Percentiles rank a stretch among this genome's conserved stretches.
Conservation (phyloP, 1,284 basidiomycete genomes). For the Trichosporon sp. region DNA sequence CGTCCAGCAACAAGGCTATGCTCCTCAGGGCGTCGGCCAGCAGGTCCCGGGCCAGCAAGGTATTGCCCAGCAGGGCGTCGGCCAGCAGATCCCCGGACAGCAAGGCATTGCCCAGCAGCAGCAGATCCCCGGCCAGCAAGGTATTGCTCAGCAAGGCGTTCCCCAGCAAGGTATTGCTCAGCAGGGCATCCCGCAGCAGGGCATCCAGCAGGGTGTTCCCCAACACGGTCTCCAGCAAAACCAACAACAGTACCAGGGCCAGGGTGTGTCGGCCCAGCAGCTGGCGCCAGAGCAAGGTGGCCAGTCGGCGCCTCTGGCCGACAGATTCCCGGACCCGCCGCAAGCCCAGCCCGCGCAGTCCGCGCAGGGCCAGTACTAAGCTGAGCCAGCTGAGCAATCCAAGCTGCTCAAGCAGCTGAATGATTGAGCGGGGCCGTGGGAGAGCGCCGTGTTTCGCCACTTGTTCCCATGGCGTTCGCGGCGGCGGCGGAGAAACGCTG, state of each 20-base stretch:
- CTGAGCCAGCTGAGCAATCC: no score
- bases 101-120: neutral
- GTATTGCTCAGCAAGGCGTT: neutral
- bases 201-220: neutral
- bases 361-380: no score
- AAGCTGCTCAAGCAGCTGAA: no score
- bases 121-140: neutral
- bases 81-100: neutral
- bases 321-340: slow-evolving; percentile 10
- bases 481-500: no score
- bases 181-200: neutral
- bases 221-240: neutral
- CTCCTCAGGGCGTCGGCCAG: no score
- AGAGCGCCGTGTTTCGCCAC: no score
- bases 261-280: neutral
- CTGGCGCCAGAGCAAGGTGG: neutral
- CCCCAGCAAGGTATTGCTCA: neutral
- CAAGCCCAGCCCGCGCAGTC: neutral
- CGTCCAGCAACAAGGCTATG: no score
- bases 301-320: neutral
- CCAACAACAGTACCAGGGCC: neutral
- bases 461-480: no score
- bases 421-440: no score
- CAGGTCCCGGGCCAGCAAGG: no score
- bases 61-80: neutral